Conservation (phyloP, 2,329 filamentous ascomycete genomes). For the Aureobasidium sp. region DNA sequence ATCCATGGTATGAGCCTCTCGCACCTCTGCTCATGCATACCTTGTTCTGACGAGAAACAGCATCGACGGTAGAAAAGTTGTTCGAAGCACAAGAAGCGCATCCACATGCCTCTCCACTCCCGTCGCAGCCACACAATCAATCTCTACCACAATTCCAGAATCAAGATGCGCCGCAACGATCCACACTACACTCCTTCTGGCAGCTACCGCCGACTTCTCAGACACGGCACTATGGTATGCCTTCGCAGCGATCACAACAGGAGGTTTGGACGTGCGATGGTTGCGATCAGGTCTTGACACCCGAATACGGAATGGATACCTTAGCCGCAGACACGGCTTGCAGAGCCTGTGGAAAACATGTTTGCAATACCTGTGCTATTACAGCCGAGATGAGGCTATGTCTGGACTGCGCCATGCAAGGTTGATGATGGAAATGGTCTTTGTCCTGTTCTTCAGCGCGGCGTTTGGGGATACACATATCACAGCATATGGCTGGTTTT, state of each 20-base stretch:
- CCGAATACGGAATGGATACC: constrained; percentile 30
- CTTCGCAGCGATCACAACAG: constrained; percentile 14
- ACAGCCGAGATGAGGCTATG: constrained; percentile 31
- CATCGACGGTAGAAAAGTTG: constrained; percentile 38
- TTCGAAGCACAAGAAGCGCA: constrained; percentile 36
- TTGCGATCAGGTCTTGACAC: constrained; percentile 32
- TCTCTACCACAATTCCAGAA: constrained; percentile 14
- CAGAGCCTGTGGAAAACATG: constrained; percentile 29
- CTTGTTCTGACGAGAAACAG: constrained; percentile 23
- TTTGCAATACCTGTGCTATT: constrained; percentile 38
- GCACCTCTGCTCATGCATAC: constrained; percentile 15
- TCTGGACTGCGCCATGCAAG: constrained; percentile 30
- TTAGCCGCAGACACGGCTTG: constrained; percentile 32
- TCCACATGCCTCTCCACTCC: constrained; percentile 24
- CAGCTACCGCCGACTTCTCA: constrained; percentile 28
- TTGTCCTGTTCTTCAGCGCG: neutral
- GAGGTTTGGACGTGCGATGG: constrained; percentile 32
- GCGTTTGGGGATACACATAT: neutral
- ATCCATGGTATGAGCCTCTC: constrained; percentile 43
- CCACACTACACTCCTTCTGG: constrained; percentile 42
- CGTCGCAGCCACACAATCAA: constrained; percentile 19
- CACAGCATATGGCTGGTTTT: neutral
- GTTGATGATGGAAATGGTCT: neutral
- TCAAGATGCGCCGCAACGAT: constrained; percentile 29
- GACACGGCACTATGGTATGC: constrained; percentile 14